These are phyloP conservation scores for Nasturtium officinale DNA, from an alignment of 345 rosid species.

Conservation along the genomic window DNA sequence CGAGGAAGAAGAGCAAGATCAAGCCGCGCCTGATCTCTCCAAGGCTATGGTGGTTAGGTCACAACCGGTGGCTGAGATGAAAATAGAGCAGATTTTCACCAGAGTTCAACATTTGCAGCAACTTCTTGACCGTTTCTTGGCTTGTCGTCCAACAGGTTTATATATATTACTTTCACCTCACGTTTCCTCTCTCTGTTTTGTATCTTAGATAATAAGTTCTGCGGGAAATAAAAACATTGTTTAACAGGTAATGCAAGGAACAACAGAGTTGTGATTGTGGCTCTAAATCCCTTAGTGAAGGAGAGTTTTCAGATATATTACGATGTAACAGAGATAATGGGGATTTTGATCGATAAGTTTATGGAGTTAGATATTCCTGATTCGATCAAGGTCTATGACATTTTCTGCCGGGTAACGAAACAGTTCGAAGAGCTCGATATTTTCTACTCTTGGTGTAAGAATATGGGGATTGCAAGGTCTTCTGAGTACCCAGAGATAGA, in stretches of 20 bases:
- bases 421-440: constrained; percentile 71
- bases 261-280: constrained; percentile 73
- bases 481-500: constrained; percentile 86
- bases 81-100: constrained; percentile 56
- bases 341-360: constrained; percentile 68
- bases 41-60: constrained; percentile 38
- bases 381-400: constrained; percentile 66
- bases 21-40: constrained; percentile 23
- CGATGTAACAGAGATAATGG: constrained; percentile 66
- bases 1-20: constrained; percentile 45
- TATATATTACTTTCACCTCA: not conserved
- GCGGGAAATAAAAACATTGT: not conserved
- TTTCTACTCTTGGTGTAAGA: constrained; percentile 76
- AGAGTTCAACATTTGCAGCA: constrained; percentile 74
- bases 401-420: constrained; percentile 62
- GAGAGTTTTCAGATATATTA: constrained; percentile 79
- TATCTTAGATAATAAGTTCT: constrained; percentile 9
- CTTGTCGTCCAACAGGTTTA: constrained; percentile 89
- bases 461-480: constrained; percentile 62
- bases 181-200: not conserved
- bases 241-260: constrained; percentile 64
- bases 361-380: constrained; percentile 68
- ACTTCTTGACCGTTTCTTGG: constrained; percentile 76
- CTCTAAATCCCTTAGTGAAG: constrained; percentile 66
- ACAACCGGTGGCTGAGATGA: constrained; percentile 67